These are phyloP conservation scores for Phytophthora quininea DNA, from an alignment of 352 stramenopile genomes.

Conservation along the genomic window DNA sequence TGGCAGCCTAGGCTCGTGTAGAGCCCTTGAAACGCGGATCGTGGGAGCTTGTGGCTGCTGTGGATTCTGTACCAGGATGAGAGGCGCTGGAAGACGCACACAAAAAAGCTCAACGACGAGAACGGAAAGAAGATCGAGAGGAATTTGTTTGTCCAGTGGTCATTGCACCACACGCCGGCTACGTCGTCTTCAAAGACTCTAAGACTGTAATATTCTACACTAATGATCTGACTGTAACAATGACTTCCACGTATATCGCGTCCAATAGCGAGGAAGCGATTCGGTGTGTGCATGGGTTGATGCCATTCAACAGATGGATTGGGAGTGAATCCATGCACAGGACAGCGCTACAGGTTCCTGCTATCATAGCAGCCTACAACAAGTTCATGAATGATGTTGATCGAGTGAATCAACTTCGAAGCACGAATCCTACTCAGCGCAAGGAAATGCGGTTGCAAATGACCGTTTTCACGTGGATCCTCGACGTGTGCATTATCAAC, in stretches of 20 bases:
- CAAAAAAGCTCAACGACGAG: background rate
- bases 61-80: background rate
- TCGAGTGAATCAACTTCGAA: slow-evolving; percentile 7
- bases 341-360: slow-evolving; percentile 2
- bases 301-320: slow-evolving; percentile 9
- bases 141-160: background rate
- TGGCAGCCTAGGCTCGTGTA: background rate
- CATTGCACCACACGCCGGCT: background rate
- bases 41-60: slow-evolving; percentile 1
- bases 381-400: slow-evolving; percentile 11
- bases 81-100: background rate
- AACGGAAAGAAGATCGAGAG: background rate
- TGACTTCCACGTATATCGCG: background rate
- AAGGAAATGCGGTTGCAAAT: background rate
- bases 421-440: background rate
- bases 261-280: background rate
- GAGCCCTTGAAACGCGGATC: background rate
- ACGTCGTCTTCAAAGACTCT: slow-evolving; percentile 3
- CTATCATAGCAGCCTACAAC: slow-evolving; percentile 10
- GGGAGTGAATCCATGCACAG: background rate
- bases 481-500: slow-evolving; percentile 4
- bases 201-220: slow-evolving; percentile 13
- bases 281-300: slow-evolving; percentile 6
- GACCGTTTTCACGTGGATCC: slow-evolving; percentile 3
- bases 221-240: slow-evolving; percentile 6